Base-by-base conservation (phyloP, 495 filamentous ascomycete species). In the Bacidia rubella region DNA sequence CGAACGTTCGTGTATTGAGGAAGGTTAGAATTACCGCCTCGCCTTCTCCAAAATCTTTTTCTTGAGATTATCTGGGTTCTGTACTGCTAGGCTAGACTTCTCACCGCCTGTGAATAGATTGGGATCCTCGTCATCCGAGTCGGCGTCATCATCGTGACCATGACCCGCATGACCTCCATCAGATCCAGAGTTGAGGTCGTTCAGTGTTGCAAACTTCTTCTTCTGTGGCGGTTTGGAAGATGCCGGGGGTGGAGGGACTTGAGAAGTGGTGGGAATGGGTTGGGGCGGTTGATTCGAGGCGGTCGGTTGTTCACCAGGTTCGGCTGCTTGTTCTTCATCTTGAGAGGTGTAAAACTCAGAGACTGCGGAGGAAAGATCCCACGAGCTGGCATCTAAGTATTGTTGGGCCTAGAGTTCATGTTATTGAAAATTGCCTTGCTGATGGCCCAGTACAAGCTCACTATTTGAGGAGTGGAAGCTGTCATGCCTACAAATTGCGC, bases 81-180 rank as follows among this genome's bases (percentile, higher is more conserved):
- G 87, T 50, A 98, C 89, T 2, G 92, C 93, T 25, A 97, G 68
- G 4, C 90, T 93, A 21, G 90, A 95, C 69, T 98, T 98, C 71
- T 95, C 92, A 43, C 92, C 92, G 48, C 92, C 92, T 7, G 92
- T 85, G 64, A 93, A 98, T 46, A 95, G 75, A 63, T 96, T 87
- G 51, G 87, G 79, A 5, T 82, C 78, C 29, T 74, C 71, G 22
- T 80, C 69, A 3, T 77, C 76, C 27, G 81, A 78, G 40, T 83
- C 74, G 2, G 79, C 74, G 26, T 74, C 70, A 3, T 81, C 76
- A 17, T 80, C 76, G 3, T 73, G 69, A 20, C 78, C 79, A 15
- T 76, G 77, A 49, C 80, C 73, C 23, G 74, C 72, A 45, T 79
- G 69, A 7, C 70, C 69, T 49, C 75, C 68, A 32, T 70, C 69